Evolutionary conservation across 805 yeast genomes (phyloP).

Genomic region (Barnettozyma pratensis): DNA sequence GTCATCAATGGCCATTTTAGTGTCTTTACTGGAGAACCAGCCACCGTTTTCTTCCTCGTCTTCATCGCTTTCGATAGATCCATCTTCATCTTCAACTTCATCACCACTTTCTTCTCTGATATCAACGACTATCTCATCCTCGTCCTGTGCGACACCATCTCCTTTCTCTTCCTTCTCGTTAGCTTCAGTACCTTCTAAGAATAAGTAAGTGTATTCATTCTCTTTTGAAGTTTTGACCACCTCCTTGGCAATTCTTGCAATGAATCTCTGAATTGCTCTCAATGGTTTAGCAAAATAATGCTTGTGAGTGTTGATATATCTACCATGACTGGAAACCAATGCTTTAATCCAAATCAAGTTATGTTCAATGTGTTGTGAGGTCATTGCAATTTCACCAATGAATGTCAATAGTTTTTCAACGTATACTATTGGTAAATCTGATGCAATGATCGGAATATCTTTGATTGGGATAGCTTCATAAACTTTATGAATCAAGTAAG

Average conservation of each 20-base stretch:
- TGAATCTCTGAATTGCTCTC: conserved; percentile 69
- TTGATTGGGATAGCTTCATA: conserved; percentile 68
- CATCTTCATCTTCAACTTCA: conserved; percentile 9
- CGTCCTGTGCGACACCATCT: conserved; percentile 8
- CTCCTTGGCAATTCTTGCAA: conserved; percentile 70
- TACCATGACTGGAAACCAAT: conserved; percentile 70
- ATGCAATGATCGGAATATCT: conserved; percentile 62
- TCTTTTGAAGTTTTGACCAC: conserved; percentile 49
- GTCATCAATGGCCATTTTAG: conserved; percentile 1
- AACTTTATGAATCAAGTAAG: conserved; percentile 61
- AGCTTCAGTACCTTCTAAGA: conserved; percentile 31
- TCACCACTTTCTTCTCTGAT: conserved; percentile 5
- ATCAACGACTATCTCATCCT: conserved; percentile 9
- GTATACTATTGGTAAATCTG: conserved; percentile 75
- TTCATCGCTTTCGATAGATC: conserved; percentile 11
- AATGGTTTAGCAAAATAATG: conserved; percentile 58
- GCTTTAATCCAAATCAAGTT: conserved; percentile 75
- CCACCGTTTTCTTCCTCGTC: conserved; percentile 23
- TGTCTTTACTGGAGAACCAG: conserved; percentile 22
- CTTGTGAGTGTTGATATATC: conserved; percentile 57
- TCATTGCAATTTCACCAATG: conserved; percentile 61
- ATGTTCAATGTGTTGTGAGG: conserved; percentile 81
- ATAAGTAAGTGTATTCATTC: conserved; percentile 50
- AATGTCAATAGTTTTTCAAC: conserved; percentile 61
- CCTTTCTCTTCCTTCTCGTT: conserved; percentile 11